Percentiles rank a stretch among this genome's conserved stretches.
These are phyloP conservation scores for Dactylellina haptotyla DNA, from an alignment of 2,329 filamentous ascomycete species.

Conservation along the genomic window DNA sequence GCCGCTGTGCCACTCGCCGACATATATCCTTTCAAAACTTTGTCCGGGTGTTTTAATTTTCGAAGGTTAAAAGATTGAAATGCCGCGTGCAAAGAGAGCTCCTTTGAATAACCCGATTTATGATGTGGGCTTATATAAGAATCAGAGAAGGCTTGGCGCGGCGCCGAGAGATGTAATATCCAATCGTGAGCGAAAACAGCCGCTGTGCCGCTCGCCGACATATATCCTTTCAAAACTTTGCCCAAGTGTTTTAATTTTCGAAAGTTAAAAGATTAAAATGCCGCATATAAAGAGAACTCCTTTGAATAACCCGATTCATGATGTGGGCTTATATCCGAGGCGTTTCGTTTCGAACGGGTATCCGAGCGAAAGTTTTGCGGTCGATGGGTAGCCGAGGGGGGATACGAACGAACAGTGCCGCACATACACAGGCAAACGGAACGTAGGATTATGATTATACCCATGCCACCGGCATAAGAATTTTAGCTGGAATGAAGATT, in stretches of 20 bases:
- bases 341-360: background rate
- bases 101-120: background rate
- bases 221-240: background rate
- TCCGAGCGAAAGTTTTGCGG: background rate
- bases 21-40: background rate
- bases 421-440: background rate
- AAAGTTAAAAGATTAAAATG: background rate
- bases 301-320: background rate
- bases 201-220: slow-evolving; percentile 1
- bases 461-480: background rate
- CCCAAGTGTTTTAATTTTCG: background rate
- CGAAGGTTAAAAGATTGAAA: background rate
- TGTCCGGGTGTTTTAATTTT: background rate
- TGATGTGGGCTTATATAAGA: background rate
- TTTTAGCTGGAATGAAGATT: background rate
- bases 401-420: background rate
- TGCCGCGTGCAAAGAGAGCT: background rate
- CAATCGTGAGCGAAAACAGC: background rate
- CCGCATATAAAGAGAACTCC: background rate
- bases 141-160: background rate
- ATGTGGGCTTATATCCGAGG: background rate
- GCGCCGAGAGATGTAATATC: background rate
- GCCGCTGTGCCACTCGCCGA: slow-evolving; percentile 2
- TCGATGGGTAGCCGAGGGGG: background rate
- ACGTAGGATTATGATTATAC: background rate